A percentile compares a stretch with the other conserved stretches of the same genome.
Evolutionary conservation across 2,329 filamentous ascomycete genomes (phyloP).

Genomic region (Fusarium sp.): DNA sequence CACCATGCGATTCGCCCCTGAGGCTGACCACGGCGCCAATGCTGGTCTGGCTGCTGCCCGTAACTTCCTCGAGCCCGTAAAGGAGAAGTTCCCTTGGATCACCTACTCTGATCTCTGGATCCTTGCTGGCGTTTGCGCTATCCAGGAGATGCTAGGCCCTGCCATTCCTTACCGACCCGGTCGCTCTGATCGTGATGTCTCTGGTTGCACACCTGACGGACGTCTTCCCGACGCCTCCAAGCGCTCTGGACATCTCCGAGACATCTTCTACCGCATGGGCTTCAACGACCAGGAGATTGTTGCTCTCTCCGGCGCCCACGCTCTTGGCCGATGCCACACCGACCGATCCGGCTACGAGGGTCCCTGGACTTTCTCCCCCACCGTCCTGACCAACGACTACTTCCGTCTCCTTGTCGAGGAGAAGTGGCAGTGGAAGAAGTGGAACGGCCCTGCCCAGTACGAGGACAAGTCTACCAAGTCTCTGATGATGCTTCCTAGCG

Average conservation of each 20-base stretch:
- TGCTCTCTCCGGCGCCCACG: conserved; percentile 86
- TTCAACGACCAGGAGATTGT: conserved; percentile 98
- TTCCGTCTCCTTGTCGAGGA: conserved; percentile 88
- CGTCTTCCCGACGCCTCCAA: conserved; percentile 84
- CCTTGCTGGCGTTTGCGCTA: conserved; percentile 82
- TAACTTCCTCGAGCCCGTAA: conserved; percentile 92
- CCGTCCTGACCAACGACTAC: conserved; percentile 94
- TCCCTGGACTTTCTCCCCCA: conserved; percentile 93
- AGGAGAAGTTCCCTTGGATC: conserved; percentile 94
- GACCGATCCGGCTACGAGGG: conserved; percentile 90
- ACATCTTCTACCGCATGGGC: conserved; percentile 96
- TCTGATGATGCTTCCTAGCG: conserved; percentile 97
- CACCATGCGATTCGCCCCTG: conserved; percentile 94
- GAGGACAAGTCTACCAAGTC: conserved; percentile 88
- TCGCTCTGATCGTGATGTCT: conserved; percentile 80
- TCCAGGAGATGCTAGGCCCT: conserved; percentile 96
- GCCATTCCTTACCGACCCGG: conserved; percentile 89
- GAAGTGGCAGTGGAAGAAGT: conserved; percentile 94
- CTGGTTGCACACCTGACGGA: conserved; percentile 92
- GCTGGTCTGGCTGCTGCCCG: conserved; percentile 87
- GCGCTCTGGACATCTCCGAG: conserved; percentile 83
- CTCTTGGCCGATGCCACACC: conserved; percentile 88
- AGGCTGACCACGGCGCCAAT: conserved; percentile 92
- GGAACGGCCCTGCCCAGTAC: conserved; percentile 89
- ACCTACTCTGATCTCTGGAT: conserved; percentile 98